Conservation (phyloP, 169 alveolate species). For the Plasmodium reichenowi region DNA sequence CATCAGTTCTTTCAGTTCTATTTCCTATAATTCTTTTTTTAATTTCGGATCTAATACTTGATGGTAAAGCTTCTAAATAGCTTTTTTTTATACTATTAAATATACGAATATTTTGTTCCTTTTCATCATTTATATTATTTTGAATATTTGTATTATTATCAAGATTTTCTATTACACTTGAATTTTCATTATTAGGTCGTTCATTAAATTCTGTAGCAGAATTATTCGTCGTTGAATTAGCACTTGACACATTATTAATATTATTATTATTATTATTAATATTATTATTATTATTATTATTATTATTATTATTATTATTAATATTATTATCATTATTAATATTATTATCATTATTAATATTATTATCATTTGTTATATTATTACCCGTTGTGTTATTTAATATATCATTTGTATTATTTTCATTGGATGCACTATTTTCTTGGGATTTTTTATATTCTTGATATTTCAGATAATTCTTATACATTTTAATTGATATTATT, state of each 20-base stretch:
- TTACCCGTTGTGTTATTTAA: not conserved
- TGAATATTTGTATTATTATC: not conserved
- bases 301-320: not conserved
- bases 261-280: not conserved
- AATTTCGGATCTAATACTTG: constrained; percentile 57
- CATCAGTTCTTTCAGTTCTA: constrained; percentile 42
- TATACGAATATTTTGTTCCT: constrained; percentile 24
- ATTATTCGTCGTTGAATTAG: not conserved
- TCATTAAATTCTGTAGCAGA: not conserved
- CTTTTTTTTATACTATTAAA: constrained; percentile 72
- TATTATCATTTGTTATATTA: not conserved
- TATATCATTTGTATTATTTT: not conserved
- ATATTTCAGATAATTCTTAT: constrained; percentile 58
- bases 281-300: not conserved
- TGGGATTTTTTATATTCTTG: constrained; percentile 27
- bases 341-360: not conserved
- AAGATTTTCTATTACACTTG: not conserved
- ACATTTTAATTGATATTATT: constrained; percentile 40
- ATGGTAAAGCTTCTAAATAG: constrained; percentile 63
- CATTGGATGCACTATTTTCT: not conserved
- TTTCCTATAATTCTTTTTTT: constrained; percentile 72
- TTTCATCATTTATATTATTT: constrained; percentile 1
- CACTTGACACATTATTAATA: not conserved
- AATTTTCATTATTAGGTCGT: not conserved
- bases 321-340: not conserved